Base-by-base conservation (phyloP, 768 basidiomycete genomes). In the Collybia sordida region DNA sequence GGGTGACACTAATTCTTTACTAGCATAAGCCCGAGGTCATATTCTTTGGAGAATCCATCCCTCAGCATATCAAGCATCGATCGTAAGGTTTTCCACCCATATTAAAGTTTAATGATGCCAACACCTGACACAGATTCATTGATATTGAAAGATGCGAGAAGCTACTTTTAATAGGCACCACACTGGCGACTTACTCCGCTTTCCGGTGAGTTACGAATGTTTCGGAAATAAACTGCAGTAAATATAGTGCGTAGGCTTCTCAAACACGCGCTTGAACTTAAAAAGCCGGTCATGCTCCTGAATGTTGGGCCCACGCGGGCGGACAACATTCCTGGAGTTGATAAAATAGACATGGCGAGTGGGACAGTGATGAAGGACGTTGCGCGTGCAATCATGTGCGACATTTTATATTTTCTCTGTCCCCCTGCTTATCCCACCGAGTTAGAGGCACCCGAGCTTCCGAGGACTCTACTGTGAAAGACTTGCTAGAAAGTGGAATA, bases 1-100 rank as follows among this genome's bases (percentile, higher is more conserved):
- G 27, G 19, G 17, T 23, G 11, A 44, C 47, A 8, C 28, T 40
- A n/a, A 55, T 48, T 18, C n/a, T 42, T 49, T 24, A 31, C 38
- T 59, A 85, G 89, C 79, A 85, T 50, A 94, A 93, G 70, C 88
- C 93, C 0, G 83, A 86, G 37, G 78, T 94, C 15, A 80, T 91
- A 8, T 94, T 94, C 64, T 95, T 95, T 59, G 94, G 94, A 25
- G 94, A 96, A 70, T 89, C 91, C 0, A 90, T 98, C 56, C 74
- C 83, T 8, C 64, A 74, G 19, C 51, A 69, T 28, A 75, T 88
- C 44, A 88, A 81, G 62, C 80, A 85, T 38, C 76, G 80, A 59
- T 93, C 93, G 89, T 91, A 64, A 62, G 86, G 45, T 25, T 47
- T 18, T 27, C 25, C 21, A 11, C 18, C 5, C 34, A n/a, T 50